These are phyloP conservation scores for Ceratocystis ficicola DNA, from an alignment of 2,329 filamentous ascomycete genomes.

Conservation along the genomic window DNA sequence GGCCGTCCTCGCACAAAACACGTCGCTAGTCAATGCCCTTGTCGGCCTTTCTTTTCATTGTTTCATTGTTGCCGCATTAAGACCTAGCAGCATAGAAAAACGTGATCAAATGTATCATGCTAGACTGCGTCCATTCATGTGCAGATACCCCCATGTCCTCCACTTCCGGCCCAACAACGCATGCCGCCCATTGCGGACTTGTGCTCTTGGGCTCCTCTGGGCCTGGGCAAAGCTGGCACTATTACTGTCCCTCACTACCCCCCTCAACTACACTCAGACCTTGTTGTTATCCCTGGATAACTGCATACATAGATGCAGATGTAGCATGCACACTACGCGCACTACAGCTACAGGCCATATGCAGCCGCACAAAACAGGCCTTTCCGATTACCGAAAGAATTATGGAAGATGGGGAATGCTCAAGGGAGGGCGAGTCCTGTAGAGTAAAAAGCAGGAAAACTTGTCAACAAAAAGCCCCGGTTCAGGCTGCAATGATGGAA, in stretches of 20 bases:
- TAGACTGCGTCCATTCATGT: neutral
- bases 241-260: neutral
- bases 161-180: conserved; percentile 8
- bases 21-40: neutral
- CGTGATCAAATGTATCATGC: neutral
- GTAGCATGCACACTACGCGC: neutral
- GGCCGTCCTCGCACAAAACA: neutral
- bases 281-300: neutral
- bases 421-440: neutral
- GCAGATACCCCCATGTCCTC: neutral
- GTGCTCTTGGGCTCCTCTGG: neutral
- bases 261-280: neutral
- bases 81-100: neutral
- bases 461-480: neutral
- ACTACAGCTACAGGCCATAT: neutral
- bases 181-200: neutral
- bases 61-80: neutral
- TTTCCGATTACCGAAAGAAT: conserved; percentile 1
- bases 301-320: neutral
- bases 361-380: neutral
- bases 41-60: neutral
- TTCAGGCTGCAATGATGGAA: neutral
- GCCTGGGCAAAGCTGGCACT: neutral
- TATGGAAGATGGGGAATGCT: neutral
- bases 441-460: neutral